Evolutionary conservation across 1,284 basidiomycete genomes (phyloP).

Genomic region (Microbotryum silenes-acaulis): DNA sequence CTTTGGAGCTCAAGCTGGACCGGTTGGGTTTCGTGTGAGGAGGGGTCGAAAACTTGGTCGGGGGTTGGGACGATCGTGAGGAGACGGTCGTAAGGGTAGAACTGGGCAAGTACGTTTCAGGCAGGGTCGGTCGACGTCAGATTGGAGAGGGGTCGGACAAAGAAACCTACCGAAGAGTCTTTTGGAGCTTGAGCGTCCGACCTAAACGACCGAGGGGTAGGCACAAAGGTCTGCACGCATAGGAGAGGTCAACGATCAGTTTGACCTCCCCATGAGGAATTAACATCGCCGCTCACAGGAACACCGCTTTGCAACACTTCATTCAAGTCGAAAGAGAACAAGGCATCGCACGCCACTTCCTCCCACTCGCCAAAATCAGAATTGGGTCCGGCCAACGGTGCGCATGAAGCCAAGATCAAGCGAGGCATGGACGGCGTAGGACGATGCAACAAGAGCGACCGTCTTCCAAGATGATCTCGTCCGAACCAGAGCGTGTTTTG

Average conservation of each 20-base stretch:
- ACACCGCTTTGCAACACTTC: slow-evolving; percentile 6
- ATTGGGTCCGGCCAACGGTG: slow-evolving; percentile 32
- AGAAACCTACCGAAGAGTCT: background rate
- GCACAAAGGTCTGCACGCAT: background rate
- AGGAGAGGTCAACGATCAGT: background rate
- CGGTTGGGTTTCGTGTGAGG: slow-evolving; percentile 28
- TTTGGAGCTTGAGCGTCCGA: too few relatives aligned
- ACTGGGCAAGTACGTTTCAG: slow-evolving; percentile 5
- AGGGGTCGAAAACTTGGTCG: slow-evolving; percentile 1
- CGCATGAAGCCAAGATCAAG: slow-evolving; percentile 59
- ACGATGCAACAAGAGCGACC: slow-evolving; percentile 69
- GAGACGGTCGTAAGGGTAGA: slow-evolving; percentile 32
- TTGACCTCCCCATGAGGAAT: background rate
- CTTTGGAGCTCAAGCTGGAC: slow-evolving; percentile 41
- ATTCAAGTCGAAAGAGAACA: slow-evolving; percentile 12
- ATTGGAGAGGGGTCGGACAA: background rate
- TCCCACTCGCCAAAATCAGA: slow-evolving; percentile 9
- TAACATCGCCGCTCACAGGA: background rate
- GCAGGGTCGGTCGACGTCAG: background rate
- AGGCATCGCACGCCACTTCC: slow-evolving; percentile 19
- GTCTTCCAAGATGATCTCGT: slow-evolving; percentile 81
- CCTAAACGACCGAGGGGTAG: too few relatives aligned
- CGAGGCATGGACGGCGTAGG: slow-evolving; percentile 49
- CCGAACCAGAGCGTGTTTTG: slow-evolving; percentile 58
- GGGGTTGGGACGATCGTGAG: slow-evolving; percentile 9